Evolutionary conservation across 805 yeast genomes (phyloP).

Genomic region (Blastobotrys attinorum): DNA sequence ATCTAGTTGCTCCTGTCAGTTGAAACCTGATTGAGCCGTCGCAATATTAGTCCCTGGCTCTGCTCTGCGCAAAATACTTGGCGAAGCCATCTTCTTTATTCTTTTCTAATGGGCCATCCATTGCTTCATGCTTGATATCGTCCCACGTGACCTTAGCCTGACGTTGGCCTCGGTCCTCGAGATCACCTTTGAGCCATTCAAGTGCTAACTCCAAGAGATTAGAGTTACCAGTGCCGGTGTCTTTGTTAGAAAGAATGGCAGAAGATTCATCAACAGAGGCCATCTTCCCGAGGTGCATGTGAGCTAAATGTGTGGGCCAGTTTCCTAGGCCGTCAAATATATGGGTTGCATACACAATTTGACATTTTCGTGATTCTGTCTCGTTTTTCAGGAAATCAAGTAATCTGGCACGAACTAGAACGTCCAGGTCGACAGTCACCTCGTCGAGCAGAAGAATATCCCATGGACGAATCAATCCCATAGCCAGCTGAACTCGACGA

Average conservation of each 20-base stretch:
- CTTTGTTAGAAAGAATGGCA: background rate
- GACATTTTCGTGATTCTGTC: constrained; percentile 58
- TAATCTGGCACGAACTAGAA: constrained; percentile 72
- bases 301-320: constrained; percentile 85
- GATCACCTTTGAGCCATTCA: constrained; percentile 32
- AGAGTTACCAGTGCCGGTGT: constrained; percentile 18
- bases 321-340: constrained; percentile 88
- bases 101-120: constrained; percentile 10
- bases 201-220: constrained; percentile 29
- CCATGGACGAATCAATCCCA: constrained; percentile 94
- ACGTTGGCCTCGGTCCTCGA: constrained; percentile 46
- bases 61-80: constrained; percentile 24
- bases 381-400: constrained; percentile 66
- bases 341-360: constrained; percentile 85
- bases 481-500: constrained; percentile 83
- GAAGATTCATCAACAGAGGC: constrained; percentile 19
- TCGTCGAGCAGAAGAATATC: constrained; percentile 81
- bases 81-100: constrained; percentile 22
- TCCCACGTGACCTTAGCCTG: constrained; percentile 45
- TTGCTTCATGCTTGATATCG: constrained; percentile 36
- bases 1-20: background rate
- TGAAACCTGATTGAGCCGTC: background rate
- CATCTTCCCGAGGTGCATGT: constrained; percentile 61
- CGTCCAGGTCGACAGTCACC: constrained; percentile 95
- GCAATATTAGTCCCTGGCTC: constrained; percentile 15